Evolutionary conservation across 2,329 filamentous ascomycete genomes (phyloP).

Genomic region (Colletotrichum sansevieriae): DNA sequence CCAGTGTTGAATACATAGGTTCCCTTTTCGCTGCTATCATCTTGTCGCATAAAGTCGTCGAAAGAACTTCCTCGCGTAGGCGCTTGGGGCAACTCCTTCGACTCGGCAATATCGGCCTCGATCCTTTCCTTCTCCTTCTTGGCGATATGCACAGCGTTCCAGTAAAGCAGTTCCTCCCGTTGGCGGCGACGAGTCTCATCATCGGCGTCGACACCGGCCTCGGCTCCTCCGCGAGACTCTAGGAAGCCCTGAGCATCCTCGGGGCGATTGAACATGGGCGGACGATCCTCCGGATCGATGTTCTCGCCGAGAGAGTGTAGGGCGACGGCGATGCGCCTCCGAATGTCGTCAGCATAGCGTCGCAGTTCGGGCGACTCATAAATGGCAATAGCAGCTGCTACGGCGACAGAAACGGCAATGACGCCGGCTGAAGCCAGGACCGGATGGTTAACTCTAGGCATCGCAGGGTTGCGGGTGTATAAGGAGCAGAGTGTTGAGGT

Average conservation of each 20-base stretch:
- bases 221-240: constrained; percentile 61
- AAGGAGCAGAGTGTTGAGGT: constrained; percentile 22
- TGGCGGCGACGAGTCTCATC: constrained; percentile 72
- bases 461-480: constrained; percentile 46
- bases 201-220: constrained; percentile 70
- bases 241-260: constrained; percentile 76
- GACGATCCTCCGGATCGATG: constrained; percentile 60
- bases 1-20: constrained; percentile 71
- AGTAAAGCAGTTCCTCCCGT: constrained; percentile 75
- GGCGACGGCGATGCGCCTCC: constrained; percentile 71
- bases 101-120: constrained; percentile 41
- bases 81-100: constrained; percentile 32
- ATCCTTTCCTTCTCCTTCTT: constrained; percentile 55
- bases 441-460: constrained; percentile 68
- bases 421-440: constrained; percentile 69
- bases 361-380: constrained; percentile 75
- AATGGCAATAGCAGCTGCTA: constrained; percentile 70
- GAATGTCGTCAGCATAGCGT: constrained; percentile 71
- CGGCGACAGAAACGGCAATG: constrained; percentile 68
- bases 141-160: constrained; percentile 69
- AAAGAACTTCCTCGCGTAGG: constrained; percentile 60
- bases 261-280: constrained; percentile 73
- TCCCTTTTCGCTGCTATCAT: constrained; percentile 65
- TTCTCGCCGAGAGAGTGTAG: constrained; percentile 71
- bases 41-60: constrained; percentile 70